These are phyloP conservation scores for Boehmeria nivea DNA, from an alignment of 306 rosid species.

Conservation along the genomic window DNA sequence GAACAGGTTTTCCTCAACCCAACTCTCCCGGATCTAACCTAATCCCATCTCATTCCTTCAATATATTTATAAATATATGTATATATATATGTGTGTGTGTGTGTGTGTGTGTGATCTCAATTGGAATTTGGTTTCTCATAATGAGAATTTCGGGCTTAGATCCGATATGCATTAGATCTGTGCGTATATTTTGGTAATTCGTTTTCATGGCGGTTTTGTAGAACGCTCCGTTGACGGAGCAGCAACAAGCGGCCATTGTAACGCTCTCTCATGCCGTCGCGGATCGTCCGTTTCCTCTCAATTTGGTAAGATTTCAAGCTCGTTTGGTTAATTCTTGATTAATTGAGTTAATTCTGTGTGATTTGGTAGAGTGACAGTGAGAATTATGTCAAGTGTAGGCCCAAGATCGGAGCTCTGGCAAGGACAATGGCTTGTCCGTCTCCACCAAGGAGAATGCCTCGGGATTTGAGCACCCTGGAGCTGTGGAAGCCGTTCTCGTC, in stretches of 20 bases:
- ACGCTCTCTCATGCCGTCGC: constrained; percentile 72
- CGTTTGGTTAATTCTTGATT: not conserved
- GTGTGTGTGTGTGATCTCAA: no score
- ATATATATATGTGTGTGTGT: no score
- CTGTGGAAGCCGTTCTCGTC: constrained; percentile 64
- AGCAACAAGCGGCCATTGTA: constrained; percentile 57
- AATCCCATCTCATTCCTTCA: not conserved
- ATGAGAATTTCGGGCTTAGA: no score
- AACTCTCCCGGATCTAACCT: not conserved
- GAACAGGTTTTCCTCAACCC: constrained; percentile 49
- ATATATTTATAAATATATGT: no score
- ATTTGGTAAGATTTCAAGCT: constrained; percentile 39
- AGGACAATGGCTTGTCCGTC: constrained; percentile 49
- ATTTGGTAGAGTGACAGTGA: not conserved
- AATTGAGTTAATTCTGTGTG: not conserved
- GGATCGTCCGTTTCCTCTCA: constrained; percentile 78
- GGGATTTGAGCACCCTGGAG: constrained; percentile 49
- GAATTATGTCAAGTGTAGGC: constrained; percentile 30
- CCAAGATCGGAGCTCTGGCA: constrained; percentile 45
- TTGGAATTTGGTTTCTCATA: no score
- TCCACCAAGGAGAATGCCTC: constrained; percentile 44
- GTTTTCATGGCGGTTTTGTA: constrained; percentile 25
- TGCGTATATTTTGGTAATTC: not conserved
- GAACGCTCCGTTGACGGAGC: constrained; percentile 84
- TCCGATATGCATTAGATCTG: constrained; percentile 21